These are phyloP conservation scores for Ogataea paraovalis DNA, from an alignment of 805 yeast species.

Conservation along the genomic window DNA sequence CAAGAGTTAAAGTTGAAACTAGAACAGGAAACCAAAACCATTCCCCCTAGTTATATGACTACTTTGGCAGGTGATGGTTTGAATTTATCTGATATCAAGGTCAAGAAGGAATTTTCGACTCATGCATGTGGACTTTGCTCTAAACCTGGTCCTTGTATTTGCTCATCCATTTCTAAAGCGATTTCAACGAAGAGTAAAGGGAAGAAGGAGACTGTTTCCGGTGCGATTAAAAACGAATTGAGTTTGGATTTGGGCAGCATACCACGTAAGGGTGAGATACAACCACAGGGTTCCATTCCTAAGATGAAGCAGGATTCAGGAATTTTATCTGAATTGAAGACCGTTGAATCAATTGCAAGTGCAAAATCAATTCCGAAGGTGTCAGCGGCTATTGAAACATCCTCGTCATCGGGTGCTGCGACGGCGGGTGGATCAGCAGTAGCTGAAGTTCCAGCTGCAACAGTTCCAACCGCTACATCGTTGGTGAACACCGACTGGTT, in stretches of 20 bases:
- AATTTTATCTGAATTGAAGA: neutral
- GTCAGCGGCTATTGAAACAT: neutral
- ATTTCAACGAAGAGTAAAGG: neutral
- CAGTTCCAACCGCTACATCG: neutral
- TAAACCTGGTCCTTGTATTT: conserved; percentile 4
- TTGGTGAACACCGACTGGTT: conserved; percentile 8
- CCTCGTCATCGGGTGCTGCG: neutral
- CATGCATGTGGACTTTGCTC: conserved; percentile 1
- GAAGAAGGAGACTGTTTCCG: neutral
- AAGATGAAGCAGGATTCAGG: neutral
- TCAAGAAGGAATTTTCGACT: neutral
- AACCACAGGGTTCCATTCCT: neutral
- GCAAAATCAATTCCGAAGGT: neutral
- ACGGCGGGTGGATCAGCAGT: neutral
- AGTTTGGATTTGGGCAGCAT: neutral
- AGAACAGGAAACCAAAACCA: conserved; percentile 4
- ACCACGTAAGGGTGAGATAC: neutral
- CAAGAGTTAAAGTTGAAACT: conserved; percentile 5
- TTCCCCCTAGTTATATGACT: neutral
- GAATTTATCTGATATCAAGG: neutral
- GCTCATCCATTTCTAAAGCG: neutral
- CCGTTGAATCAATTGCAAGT: neutral
- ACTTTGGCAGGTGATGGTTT: neutral
- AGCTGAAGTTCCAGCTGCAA: neutral
- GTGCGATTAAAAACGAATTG: neutral